phyloP scores from a whole-genome alignment of 176 grass and related monocot species.

The Chloris gayana region DNA sequence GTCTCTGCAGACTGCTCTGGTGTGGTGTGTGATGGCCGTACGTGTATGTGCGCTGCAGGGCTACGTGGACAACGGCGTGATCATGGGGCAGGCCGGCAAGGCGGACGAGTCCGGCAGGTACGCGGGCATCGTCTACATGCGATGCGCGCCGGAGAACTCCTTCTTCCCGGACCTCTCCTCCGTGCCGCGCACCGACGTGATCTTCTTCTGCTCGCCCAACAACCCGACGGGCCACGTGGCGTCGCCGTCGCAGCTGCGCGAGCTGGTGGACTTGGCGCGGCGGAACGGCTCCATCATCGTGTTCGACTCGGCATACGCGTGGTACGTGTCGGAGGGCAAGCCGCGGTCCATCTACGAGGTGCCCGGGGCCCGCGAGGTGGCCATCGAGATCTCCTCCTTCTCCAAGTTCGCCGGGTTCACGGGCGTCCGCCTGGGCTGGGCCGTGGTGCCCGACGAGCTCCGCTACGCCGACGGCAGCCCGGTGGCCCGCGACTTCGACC shows the following conservation, averaged over 20 bases:
- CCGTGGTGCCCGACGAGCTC: constrained; percentile 85
- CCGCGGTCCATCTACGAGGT: constrained; percentile 88
- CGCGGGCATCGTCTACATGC: constrained; percentile 74
- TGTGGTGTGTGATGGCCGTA: neutral
- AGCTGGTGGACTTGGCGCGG: constrained; percentile 72
- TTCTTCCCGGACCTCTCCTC: constrained; percentile 90
- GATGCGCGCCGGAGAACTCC: constrained; percentile 71
- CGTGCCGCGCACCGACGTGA: constrained; percentile 75
- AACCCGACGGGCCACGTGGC: constrained; percentile 89
- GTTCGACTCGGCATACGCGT: constrained; percentile 80
- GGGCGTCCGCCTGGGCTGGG: constrained; percentile 84
- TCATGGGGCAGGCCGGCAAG: constrained; percentile 80
- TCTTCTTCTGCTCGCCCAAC: constrained; percentile 99
- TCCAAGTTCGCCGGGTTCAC: constrained; percentile 96
- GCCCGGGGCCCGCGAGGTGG: constrained; percentile 85
- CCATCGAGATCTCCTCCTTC: constrained; percentile 95
- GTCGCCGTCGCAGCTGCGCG: constrained; percentile 61
- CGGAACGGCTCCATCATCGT: constrained; percentile 92
- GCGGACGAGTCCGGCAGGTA: constrained; percentile 54
- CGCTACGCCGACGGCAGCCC: constrained; percentile 57
- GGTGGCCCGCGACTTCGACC: constrained; percentile 81
- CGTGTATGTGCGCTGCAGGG: constrained; percentile 43
- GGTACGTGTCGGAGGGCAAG: constrained; percentile 50
- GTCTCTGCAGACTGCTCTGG: neutral
- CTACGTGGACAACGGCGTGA: constrained; percentile 88